Conservation (phyloP, 495 filamentous ascomycete genomes). For the Trichocladium antarcticum region DNA sequence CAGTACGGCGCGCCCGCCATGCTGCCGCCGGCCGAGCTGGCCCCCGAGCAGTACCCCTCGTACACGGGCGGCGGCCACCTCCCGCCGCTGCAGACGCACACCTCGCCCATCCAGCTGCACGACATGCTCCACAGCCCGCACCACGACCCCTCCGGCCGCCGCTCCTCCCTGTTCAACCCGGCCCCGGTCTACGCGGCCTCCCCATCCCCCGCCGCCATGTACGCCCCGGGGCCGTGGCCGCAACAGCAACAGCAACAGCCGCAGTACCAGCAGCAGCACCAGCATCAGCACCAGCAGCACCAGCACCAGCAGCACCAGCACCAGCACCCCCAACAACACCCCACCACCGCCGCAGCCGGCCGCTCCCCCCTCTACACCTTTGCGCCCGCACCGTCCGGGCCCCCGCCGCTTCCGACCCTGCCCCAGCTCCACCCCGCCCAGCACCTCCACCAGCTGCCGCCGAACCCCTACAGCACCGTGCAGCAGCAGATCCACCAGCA, state of each 20-base stretch:
- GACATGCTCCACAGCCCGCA: constrained; percentile 5
- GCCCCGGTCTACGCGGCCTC: neutral
- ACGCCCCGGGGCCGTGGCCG: constrained; percentile 2
- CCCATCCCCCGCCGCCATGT: neutral
- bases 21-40: constrained; percentile 19
- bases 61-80: no score
- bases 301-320: constrained; percentile 2
- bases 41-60: no score
- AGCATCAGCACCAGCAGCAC: no score
- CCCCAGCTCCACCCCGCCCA: no score
- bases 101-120: constrained; percentile 3
- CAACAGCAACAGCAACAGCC: constrained; percentile 15
- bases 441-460: no score
- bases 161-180: constrained; percentile 2
- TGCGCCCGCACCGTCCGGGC: no score
- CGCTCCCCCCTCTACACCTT: neutral
- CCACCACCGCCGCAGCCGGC: neutral
- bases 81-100: constrained; percentile 17
- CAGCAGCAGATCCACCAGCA: neutral
- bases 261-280: neutral
- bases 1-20: constrained; percentile 18
- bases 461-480: neutral
- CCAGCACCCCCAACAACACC: neutral
- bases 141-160: neutral
- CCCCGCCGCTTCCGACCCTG: no score